Evolutionary conservation across 163 green algal species (phyloP).

Genomic region (Scenedesmus sp.): DNA sequence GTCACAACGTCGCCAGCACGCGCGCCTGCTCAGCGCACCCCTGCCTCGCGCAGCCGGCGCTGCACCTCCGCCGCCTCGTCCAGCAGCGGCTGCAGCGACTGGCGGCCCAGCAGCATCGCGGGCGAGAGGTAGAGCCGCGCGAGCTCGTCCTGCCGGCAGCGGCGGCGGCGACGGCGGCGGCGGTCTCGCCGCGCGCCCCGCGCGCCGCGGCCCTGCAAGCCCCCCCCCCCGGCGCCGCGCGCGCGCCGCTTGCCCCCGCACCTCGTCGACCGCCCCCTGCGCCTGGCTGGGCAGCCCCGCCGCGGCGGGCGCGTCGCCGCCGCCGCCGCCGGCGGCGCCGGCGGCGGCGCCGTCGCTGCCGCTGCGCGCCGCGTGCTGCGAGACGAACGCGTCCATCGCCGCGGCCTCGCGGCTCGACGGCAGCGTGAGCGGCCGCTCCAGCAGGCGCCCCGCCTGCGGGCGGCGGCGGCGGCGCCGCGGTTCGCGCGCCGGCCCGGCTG

Average conservation of each 20-base stretch:
- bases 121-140: constrained; percentile 3
- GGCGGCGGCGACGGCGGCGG: background rate
- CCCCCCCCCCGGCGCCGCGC: background rate
- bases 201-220: background rate
- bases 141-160: background rate
- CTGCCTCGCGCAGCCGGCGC: background rate
- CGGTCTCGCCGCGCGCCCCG: background rate
- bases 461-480: background rate
- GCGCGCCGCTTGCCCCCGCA: background rate
- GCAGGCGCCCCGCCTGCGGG: constrained; percentile 1
- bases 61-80: constrained; percentile 22
- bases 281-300: constrained; percentile 22
- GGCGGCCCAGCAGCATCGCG: constrained; percentile 1
- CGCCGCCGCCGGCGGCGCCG: background rate
- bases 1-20: no score
- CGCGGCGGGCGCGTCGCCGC: background rate
- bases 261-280: no score
- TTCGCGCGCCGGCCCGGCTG: background rate
- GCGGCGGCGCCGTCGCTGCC: background rate
- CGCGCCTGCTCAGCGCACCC: no score
- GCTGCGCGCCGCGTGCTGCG: background rate
- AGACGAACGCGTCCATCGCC: constrained; percentile 23
- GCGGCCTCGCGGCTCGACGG: constrained; percentile 23
- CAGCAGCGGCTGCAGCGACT: constrained; percentile 17
- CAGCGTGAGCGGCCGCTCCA: constrained; percentile 33